Percentiles rank a stretch among this genome's conserved stretches.
These are phyloP conservation scores for Mycena filopes DNA, from an alignment of 768 basidiomycete species.

Conservation along the genomic window DNA sequence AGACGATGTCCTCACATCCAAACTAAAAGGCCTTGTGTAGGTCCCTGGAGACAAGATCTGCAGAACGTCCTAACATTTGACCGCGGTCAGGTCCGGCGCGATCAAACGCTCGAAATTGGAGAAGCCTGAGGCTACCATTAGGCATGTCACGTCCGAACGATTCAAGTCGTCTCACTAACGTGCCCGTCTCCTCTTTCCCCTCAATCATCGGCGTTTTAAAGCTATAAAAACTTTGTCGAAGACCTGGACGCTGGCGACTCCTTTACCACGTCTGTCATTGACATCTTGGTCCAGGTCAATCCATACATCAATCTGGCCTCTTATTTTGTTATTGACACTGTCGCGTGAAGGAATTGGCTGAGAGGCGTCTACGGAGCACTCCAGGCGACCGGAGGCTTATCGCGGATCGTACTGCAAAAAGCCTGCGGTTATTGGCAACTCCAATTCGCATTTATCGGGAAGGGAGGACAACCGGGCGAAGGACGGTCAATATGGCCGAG, in stretches of 20 bases:
- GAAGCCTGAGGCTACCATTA: conserved; percentile 70
- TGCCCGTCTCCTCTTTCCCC: neutral
- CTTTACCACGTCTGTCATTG: conserved; percentile 80
- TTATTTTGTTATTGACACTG: conserved; percentile 16
- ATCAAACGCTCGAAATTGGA: conserved; percentile 77
- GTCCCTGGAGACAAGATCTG: conserved; percentile 38
- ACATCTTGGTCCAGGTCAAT: conserved; percentile 81
- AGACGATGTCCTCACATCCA: conserved; percentile 78
- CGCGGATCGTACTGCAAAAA: conserved; percentile 73
- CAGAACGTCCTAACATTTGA: conserved; percentile 19
- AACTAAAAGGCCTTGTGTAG: conserved; percentile 84
- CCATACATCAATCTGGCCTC: neutral
- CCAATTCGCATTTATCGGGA: conserved; percentile 65
- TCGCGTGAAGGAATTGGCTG: conserved; percentile 75
- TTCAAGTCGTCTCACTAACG: neutral
- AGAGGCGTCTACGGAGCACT: conserved; percentile 68
- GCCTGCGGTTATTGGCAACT: conserved; percentile 66
- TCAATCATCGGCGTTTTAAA: neutral
- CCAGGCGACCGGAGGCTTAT: conserved; percentile 69
- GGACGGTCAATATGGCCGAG: conserved; percentile 58
- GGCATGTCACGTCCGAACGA: conserved; percentile 52
- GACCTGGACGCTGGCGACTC: conserved; percentile 84
- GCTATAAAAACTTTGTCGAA: conserved; percentile 69
- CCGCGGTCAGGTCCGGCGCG: conserved; percentile 67
- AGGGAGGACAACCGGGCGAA: conserved; percentile 50